A percentile compares a stretch with the other conserved stretches of the same genome.
These are phyloP conservation scores for Dunaliella primolecta DNA, from an alignment of 139 green algal species.

Conservation along the genomic window DNA sequence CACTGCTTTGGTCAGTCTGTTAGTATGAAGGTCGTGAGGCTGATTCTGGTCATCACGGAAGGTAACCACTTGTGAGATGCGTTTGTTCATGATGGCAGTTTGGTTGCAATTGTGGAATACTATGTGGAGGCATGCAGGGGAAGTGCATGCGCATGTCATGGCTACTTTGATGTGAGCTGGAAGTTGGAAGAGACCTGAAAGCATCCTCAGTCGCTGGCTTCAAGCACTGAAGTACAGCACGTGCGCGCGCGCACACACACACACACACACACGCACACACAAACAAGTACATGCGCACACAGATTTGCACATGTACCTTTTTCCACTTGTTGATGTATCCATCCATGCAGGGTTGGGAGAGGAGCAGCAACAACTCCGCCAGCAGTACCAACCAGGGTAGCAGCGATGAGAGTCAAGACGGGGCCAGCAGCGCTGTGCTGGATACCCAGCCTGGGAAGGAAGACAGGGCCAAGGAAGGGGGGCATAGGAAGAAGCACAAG, in stretches of 20 bases:
- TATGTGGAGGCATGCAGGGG: too few species aligned
- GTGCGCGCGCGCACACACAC: not conserved
- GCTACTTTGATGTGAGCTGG: too few species aligned
- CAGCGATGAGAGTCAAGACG: not conserved
- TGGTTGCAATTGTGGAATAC: too few species aligned
- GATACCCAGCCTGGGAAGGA: not conserved
- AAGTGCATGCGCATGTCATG: too few species aligned
- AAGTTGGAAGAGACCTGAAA: too few species aligned
- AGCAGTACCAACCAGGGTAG: not conserved
- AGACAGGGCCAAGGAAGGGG: not conserved
- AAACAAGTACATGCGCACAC: not conserved
- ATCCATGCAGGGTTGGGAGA: not conserved
- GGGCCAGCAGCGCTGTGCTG: not conserved
- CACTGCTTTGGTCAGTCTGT: too few species aligned
- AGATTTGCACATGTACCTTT: not conserved
- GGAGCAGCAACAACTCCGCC: not conserved
- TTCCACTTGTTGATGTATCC: not conserved
- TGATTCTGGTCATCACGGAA: too few species aligned
- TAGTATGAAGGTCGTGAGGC: too few species aligned
- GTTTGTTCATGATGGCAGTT: too few species aligned
- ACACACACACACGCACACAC: not conserved
- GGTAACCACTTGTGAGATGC: too few species aligned
- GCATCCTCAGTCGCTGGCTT: too few species aligned
- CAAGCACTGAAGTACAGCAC: not conserved
- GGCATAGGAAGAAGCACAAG: constrained; percentile 8